Evolutionary conservation across 2,329 filamentous ascomycete genomes (phyloP).

Genomic region (Colletotrichum zoysiae): DNA sequence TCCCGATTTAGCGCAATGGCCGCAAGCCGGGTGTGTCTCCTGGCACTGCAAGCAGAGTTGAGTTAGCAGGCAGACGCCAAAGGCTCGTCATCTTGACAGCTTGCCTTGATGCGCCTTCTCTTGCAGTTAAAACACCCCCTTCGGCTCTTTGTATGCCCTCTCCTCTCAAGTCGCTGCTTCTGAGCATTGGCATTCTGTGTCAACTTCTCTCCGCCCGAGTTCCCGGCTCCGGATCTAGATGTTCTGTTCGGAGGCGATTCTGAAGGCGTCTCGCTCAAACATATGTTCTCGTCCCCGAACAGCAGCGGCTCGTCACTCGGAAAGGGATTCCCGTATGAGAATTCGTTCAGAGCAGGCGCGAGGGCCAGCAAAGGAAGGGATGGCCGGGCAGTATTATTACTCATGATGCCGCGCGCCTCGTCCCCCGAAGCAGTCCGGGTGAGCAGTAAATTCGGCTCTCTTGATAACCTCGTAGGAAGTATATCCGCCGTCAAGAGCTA

Average conservation of each 20-base stretch:
- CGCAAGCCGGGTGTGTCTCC: constrained; percentile 73
- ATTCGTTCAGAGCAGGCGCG: constrained; percentile 48
- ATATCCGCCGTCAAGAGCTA: neutral
- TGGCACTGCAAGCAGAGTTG: constrained; percentile 63
- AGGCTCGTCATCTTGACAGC: too few relatives aligned
- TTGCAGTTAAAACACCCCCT: constrained; percentile 78
- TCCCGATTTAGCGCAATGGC: constrained; percentile 72
- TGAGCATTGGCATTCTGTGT: constrained; percentile 39
- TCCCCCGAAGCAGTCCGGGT: neutral
- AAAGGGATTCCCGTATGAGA: constrained; percentile 57
- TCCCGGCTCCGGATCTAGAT: neutral
- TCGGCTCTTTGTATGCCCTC: constrained; percentile 75
- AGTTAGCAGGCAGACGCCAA: neutral
- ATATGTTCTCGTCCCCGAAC: constrained; percentile 43
- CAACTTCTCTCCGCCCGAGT: neutral
- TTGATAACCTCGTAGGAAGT: neutral
- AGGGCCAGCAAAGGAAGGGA: constrained; percentile 46
- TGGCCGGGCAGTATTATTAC: constrained; percentile 13
- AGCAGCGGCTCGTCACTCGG: constrained; percentile 44
- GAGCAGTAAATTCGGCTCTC: neutral
- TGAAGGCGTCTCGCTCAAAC: constrained; percentile 46
- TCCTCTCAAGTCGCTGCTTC: constrained; percentile 63
- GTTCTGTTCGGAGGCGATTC: constrained; percentile 44
- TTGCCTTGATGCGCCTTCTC: constrained; percentile 72
- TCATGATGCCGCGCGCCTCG: constrained; percentile 1